These are phyloP conservation scores for Marasmius tenuissimus DNA, from an alignment of 1,284 basidiomycete genomes.

Conservation along the genomic window DNA sequence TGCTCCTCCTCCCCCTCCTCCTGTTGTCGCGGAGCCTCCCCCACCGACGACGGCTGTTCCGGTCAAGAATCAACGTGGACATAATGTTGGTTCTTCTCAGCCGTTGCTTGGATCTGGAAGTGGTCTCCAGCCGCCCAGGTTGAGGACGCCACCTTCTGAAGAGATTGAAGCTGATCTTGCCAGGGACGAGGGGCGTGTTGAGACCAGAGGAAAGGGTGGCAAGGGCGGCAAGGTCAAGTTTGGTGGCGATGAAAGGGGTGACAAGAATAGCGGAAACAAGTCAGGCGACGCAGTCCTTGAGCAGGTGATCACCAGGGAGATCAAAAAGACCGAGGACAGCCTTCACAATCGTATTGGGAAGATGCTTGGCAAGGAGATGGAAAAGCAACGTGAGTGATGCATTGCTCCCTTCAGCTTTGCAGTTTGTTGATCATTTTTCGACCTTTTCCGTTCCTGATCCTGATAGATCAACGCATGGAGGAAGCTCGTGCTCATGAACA, in stretches of 20 bases:
- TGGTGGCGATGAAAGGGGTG: conserved; percentile 50
- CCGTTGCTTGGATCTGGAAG: conserved; percentile 21
- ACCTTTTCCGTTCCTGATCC: neutral
- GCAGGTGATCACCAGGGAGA: conserved; percentile 64
- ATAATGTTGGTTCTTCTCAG: neutral
- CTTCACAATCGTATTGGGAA: conserved; percentile 71
- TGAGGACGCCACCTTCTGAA: conserved; percentile 69
- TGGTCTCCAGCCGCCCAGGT: conserved; percentile 38
- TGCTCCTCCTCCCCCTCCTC: conserved; percentile 15
- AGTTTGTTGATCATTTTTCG: conserved; percentile 1
- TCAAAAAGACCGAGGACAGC: conserved; percentile 78
- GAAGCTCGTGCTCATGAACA: conserved; percentile 76
- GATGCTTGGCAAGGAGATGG: conserved; percentile 79
- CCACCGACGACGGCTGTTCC: conserved; percentile 11
- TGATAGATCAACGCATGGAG: conserved; percentile 74
- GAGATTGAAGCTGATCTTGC: conserved; percentile 65
- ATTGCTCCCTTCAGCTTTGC: conserved; percentile 4
- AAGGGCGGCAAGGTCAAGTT: conserved; percentile 59
- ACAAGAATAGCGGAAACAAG: conserved; percentile 41
- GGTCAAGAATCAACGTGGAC: conserved; percentile 1
- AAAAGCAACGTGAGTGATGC: conserved; percentile 69
- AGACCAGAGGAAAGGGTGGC: conserved; percentile 39
- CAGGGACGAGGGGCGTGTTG: conserved; percentile 54
- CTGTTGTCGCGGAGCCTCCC: conserved; percentile 8
- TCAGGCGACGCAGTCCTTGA: conserved; percentile 41